Base-by-base conservation (phyloP, 208 protist species). In the Acanthamoeba healyi region DNA sequence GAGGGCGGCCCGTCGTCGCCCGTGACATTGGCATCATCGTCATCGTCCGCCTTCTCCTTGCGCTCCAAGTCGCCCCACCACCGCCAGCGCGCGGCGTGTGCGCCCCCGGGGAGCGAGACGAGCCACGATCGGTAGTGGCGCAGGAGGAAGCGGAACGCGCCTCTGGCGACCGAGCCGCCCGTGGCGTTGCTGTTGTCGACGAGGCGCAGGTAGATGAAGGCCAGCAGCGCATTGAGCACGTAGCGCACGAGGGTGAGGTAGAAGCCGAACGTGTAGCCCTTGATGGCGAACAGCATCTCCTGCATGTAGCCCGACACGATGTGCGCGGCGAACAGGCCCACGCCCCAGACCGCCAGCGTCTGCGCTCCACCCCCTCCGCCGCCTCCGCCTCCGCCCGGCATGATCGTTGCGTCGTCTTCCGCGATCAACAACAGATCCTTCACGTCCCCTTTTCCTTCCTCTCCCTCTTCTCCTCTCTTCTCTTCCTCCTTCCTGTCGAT, bases 261-360 rank as follows among this genome's bases (percentile, higher is more conserved):
- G 72, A 82, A 82, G 29, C 72, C 72, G 29, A 82, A 82, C 24
- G 38, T 44, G 44, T 82, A 82, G 72, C 72, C 72, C 72, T 82
- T 82, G 40, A 82, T 51, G 44, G 72, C 29, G 6, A 82, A 82
- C 32, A 82, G 72, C 72, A 54, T 82, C 34, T 82, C 72, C 26
- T 82, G 72, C 38, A 54, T 54, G 72, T 54, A 82, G 38, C 72
- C 72, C 7, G 72, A 82, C 34, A 82, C 72, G 24, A 82, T 44
- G 44, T 82, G 72, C 3, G 44, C 38, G 15, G 29, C 38, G 34
- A 82, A 82, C 9, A 82, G 38, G 38, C 72, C 72, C 7, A 24
- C 72, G 6, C 72, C 72, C 38, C 44, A 82, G 0, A 3, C 38
- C 26, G 22, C 26, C 34, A 82, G 29, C n/a, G 58, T 67, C 29